phyloP scores from a whole-genome alignment of 805 yeast genomes.

The Brettanomyces bruxellensis region DNA sequence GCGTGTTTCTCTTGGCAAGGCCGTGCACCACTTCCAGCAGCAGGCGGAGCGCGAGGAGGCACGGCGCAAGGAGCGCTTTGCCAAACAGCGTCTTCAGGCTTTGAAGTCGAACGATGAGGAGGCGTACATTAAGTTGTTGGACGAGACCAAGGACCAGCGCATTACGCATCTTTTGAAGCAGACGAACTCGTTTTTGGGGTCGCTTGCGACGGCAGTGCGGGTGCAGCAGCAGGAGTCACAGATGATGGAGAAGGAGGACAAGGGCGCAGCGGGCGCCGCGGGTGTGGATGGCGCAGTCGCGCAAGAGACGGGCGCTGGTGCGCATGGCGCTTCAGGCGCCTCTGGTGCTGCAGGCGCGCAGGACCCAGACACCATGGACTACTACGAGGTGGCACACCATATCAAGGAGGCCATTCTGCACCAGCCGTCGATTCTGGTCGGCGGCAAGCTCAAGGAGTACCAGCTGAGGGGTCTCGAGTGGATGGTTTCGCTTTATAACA shows the following conservation, averaged over 20 bases:
- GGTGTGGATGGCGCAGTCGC: slow-evolving; percentile 16
- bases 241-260: slow-evolving; percentile 21
- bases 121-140: slow-evolving; percentile 73
- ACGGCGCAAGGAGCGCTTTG: slow-evolving; percentile 65
- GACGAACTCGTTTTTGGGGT: slow-evolving; percentile 68
- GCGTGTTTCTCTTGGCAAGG: slow-evolving; percentile 24
- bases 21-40: slow-evolving; percentile 40
- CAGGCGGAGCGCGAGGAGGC: slow-evolving; percentile 66
- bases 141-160: slow-evolving; percentile 82
- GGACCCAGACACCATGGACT: slow-evolving; percentile 51
- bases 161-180: slow-evolving; percentile 75
- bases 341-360: slow-evolving; percentile 21
- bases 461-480: slow-evolving; percentile 58
- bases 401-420: slow-evolving; percentile 55
- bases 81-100: slow-evolving; percentile 83
- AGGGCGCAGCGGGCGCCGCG: slow-evolving; percentile 12
- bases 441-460: slow-evolving; percentile 74
- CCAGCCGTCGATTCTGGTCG: slow-evolving; percentile 65
- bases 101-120: slow-evolving; percentile 84
- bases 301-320: slow-evolving; percentile 32
- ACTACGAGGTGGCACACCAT: slow-evolving; percentile 75
- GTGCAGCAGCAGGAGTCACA: slow-evolving; percentile 59
- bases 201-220: slow-evolving; percentile 70
- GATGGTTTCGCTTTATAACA: slow-evolving; percentile 58
- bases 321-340: slow-evolving; percentile 38